phyloP scores from a whole-genome alignment of 805 yeast genomes.

The Candida caryicola region DNA sequence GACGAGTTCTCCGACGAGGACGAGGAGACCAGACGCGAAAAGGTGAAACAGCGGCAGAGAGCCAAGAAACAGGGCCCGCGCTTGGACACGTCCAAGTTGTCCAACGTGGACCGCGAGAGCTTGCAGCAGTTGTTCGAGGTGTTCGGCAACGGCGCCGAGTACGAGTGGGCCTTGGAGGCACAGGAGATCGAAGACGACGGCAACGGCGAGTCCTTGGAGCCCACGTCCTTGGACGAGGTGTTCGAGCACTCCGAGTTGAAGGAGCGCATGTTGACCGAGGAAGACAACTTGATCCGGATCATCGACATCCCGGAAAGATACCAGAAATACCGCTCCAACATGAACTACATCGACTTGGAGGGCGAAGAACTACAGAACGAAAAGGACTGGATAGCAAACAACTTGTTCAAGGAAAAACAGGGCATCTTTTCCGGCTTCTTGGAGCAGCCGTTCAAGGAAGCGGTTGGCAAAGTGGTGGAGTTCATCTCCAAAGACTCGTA shows the following conservation, averaged over 20 bases:
- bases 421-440: conserved; percentile 36
- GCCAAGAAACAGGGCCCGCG: conserved; percentile 37
- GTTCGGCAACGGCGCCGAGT: conserved; percentile 95
- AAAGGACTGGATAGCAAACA: conserved; percentile 75
- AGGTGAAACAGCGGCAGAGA: conserved; percentile 30
- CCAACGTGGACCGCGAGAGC: conserved; percentile 80
- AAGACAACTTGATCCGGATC: conserved; percentile 82
- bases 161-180: conserved; percentile 96
- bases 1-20: conserved; percentile 93
- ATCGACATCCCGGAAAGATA: conserved; percentile 90
- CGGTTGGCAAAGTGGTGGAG: conserved; percentile 69
- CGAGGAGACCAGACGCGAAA: conserved; percentile 41
- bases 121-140: conserved; percentile 91
- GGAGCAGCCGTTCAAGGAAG: conserved; percentile 56
- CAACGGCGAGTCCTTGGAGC: conserved; percentile 50
- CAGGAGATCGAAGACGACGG: conserved; percentile 66
- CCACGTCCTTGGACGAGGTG: conserved; percentile 75
- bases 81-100: conserved; percentile 55
- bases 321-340: conserved; percentile 69
- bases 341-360: conserved; percentile 65
- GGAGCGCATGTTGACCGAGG: conserved; percentile 87
- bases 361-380: conserved; percentile 70
- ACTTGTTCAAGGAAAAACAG: conserved; percentile 56
- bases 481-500: conserved; percentile 72
- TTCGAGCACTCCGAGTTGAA: conserved; percentile 93